These are phyloP conservation scores for Clathrospora elynae DNA, from an alignment of 2,329 filamentous ascomycete species.

Conservation along the genomic window DNA sequence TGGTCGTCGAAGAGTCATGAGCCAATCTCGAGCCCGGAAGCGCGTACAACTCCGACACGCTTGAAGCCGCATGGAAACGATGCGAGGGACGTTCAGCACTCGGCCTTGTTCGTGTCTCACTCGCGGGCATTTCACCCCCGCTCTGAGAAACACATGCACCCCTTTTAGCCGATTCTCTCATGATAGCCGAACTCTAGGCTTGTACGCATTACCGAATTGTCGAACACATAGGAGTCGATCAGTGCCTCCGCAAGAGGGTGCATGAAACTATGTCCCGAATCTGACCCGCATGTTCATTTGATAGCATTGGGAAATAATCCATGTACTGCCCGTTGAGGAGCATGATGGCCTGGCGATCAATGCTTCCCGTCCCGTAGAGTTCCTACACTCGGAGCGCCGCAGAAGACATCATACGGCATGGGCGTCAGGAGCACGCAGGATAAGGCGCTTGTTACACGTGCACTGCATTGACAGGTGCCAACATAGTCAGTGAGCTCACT, in stretches of 20 bases:
- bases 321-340: conserved; percentile 18
- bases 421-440: conserved; percentile 3
- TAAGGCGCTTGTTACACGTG: not conserved
- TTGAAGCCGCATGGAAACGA: conserved; percentile 22
- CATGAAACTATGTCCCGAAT: conserved; percentile 1
- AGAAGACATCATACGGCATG: conserved; percentile 18
- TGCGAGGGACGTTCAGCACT: conserved; percentile 20
- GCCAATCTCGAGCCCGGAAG: conserved; percentile 15
- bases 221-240: not conserved
- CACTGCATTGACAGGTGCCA: conserved; percentile 1
- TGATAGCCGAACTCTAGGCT: too few relatives aligned
- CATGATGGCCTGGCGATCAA: conserved; percentile 20
- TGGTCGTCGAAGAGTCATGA: conserved; percentile 1
- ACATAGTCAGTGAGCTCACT: not conserved
- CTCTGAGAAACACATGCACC: conserved; percentile 7
- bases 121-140: conserved; percentile 8
- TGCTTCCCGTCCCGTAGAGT: conserved; percentile 25
- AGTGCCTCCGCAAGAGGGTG: not conserved
- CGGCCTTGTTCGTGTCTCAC: conserved; percentile 15
- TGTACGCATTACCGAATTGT: too few relatives aligned
- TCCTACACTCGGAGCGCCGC: conserved; percentile 10
- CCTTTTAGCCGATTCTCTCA: conserved; percentile 14
- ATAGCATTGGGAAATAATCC: conserved; percentile 12
- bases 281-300: conserved; percentile 2
- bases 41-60: conserved; percentile 26